Conservation (phyloP, 495 filamentous ascomycete genomes). For the Penicillium chermesinum region DNA sequence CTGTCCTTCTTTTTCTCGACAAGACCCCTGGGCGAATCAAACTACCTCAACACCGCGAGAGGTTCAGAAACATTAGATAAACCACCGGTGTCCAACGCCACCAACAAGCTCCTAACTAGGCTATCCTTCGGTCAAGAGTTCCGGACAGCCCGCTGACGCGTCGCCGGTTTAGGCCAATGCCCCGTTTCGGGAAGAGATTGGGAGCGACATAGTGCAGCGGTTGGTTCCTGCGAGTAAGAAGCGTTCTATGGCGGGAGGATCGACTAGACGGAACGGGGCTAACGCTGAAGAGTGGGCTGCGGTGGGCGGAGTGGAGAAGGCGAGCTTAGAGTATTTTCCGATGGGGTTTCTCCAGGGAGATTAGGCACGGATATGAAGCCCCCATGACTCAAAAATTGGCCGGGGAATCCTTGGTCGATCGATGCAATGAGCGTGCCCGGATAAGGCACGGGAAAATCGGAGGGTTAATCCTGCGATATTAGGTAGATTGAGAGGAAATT, state of each 20-base stretch:
- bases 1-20: too few species aligned
- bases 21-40: too few species aligned
- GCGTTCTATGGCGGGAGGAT: neutral
- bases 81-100: too few species aligned
- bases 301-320: neutral
- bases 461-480: too few species aligned
- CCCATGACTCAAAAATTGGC: neutral
- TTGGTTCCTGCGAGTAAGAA: neutral
- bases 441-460: constrained; percentile 11
- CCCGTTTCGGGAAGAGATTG: neutral
- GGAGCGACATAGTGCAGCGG: neutral
- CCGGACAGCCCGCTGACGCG: neutral
- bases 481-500: too few species aligned
- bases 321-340: neutral
- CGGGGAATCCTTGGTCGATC: neutral
- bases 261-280: neutral
- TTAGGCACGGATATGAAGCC: neutral
- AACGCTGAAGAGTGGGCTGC: neutral
- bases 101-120: neutral
- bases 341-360: neutral
- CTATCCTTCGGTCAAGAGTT: neutral
- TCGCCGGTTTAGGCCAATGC: neutral
- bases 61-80: too few species aligned
- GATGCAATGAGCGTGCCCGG: neutral
- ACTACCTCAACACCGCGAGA: too few species aligned